Conservation (phyloP, 306 rosid genomes). For the Pyrus betulifolia region DNA sequence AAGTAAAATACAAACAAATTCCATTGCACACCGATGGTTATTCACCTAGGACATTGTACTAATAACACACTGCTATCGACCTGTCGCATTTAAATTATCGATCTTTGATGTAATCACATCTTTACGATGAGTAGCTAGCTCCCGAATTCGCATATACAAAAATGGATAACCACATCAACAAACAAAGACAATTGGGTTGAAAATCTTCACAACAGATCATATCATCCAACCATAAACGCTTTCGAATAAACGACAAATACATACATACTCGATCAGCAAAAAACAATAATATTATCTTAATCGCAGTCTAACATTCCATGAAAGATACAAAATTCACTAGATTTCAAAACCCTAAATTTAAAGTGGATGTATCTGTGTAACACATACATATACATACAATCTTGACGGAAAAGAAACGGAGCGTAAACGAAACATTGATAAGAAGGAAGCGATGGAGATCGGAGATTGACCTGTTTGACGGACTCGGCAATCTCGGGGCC, state of each 20-base stretch:
- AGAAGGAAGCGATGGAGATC: not conserved
- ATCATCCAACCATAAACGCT: not conserved
- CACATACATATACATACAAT: not conserved
- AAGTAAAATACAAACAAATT: not conserved
- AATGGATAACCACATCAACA: not conserved
- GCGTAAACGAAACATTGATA: not conserved
- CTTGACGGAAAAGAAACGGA: not conserved
- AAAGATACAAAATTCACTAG: not conserved
- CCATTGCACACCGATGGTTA: not conserved
- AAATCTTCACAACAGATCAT: not conserved
- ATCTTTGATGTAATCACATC: not conserved
- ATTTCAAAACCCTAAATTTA: slow-evolving; percentile 2
- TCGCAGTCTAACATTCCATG: not conserved
- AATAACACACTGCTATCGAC: not conserved
- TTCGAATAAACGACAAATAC: not conserved
- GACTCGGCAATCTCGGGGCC: slow-evolving; percentile 97
- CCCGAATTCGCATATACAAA: not conserved
- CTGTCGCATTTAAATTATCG: not conserved
- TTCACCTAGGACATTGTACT: not conserved
- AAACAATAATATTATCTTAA: not conserved
- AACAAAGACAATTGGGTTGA: not conserved
- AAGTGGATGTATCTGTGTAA: not conserved
- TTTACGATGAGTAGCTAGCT: not conserved
- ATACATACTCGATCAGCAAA: not conserved
- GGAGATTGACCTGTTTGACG: slow-evolving; percentile 64